phyloP scores from a whole-genome alignment of 2,329 filamentous ascomycete genomes.

The Talaromyces sp. region DNA sequence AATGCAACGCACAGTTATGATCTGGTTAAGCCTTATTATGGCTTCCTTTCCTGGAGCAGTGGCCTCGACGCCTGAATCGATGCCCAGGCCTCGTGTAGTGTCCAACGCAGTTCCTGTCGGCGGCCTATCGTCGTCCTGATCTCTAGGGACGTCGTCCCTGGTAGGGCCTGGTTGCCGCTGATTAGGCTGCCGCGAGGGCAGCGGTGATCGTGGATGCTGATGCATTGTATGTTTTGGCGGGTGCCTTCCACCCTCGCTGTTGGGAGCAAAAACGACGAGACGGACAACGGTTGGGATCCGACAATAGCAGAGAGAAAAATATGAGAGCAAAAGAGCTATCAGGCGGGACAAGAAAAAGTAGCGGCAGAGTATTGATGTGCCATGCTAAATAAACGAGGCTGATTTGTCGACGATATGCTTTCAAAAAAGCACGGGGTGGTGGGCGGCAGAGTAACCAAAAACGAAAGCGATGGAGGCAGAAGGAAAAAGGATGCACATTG shows the following conservation, averaged over 20 bases:
- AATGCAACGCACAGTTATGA: constrained; percentile 66
- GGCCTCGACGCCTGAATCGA: constrained; percentile 44
- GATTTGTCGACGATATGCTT: neutral
- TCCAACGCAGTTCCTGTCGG: constrained; percentile 49
- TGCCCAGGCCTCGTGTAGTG: constrained; percentile 46
- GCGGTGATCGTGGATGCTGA: constrained; percentile 76
- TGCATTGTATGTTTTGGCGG: constrained; percentile 60
- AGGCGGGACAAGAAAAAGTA: constrained; percentile 29
- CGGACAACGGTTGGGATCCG: neutral
- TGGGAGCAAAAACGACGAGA: neutral
- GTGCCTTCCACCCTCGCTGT: constrained; percentile 2
- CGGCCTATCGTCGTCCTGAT: constrained; percentile 53
- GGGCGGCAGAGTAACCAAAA: neutral
- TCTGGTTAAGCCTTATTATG: constrained; percentile 80
- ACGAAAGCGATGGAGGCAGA: neutral
- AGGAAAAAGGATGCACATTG: constrained; percentile 4
- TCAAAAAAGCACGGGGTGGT: neutral
- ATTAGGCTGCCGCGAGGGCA: constrained; percentile 66
- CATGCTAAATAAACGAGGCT: constrained; percentile 32
- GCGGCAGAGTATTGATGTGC: constrained; percentile 26
- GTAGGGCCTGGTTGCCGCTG: constrained; percentile 67
- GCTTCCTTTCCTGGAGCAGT: constrained; percentile 58
- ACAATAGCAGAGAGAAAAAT: constrained; percentile 2
- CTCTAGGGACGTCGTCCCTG: constrained; percentile 70
- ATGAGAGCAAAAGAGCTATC: constrained; percentile 16